Conservation (phyloP, 75 land plant genomes). For the Cryptomeria japonica region DNA sequence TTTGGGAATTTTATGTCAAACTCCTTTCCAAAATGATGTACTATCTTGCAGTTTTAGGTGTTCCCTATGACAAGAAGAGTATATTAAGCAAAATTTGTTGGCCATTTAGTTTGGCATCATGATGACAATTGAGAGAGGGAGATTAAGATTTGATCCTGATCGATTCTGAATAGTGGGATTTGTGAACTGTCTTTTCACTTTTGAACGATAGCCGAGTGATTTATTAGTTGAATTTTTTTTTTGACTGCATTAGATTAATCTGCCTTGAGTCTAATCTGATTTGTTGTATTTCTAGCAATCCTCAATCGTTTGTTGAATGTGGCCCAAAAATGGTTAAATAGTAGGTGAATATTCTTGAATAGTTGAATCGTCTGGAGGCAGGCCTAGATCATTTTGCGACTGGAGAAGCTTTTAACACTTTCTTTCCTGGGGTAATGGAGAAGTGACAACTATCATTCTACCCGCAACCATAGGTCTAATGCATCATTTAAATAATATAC, state of each 20-base stretch:
- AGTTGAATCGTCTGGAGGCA: not conserved
- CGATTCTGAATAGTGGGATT: not conserved
- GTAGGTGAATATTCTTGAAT: not conserved
- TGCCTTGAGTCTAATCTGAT: not conserved
- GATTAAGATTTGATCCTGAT: not conserved
- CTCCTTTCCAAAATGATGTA: not conserved
- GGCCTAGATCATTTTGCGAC: not conserved
- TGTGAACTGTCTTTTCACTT: not conserved
- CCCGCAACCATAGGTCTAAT: not conserved
- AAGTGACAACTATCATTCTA: not conserved
- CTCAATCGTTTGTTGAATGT: not conserved
- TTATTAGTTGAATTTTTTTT: not conserved
- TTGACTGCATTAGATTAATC: not conserved
- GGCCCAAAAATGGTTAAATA: not conserved
- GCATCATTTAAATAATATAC: not conserved
- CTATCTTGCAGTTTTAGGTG: not conserved
- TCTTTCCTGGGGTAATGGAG: not conserved
- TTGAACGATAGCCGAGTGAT: not conserved
- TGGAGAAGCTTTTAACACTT: not conserved
- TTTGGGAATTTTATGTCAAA: not conserved
- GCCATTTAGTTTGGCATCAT: not conserved
- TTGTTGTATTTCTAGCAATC: not conserved
- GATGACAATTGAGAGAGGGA: not conserved
- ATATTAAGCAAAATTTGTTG: not conserved
- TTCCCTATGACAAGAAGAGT: not conserved